Evolutionary conservation across 1,139 yeast species (phyloP).

Genomic region (Zygoascus hellenicus): DNA sequence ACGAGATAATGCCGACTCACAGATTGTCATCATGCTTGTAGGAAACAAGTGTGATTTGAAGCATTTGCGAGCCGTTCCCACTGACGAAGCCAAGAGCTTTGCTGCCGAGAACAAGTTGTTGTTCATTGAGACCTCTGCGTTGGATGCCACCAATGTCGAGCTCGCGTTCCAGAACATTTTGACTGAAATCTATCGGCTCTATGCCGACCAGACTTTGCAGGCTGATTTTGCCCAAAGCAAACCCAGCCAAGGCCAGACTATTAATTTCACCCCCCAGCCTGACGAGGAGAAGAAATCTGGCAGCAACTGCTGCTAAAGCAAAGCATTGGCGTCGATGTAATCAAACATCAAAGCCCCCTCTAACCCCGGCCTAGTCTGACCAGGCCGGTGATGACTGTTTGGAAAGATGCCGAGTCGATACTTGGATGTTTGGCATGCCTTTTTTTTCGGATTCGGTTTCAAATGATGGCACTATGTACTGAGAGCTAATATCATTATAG

Average conservation of each 20-base stretch:
- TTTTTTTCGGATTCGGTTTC: no score
- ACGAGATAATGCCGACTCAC: slow-evolving; percentile 95
- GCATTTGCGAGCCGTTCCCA: slow-evolving; percentile 94
- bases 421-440: no score
- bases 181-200: slow-evolving; percentile 88
- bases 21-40: slow-evolving; percentile 91
- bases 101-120: slow-evolving; percentile 87
- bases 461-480: no score
- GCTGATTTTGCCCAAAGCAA: slow-evolving; percentile 45
- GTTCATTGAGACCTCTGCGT: slow-evolving; percentile 96
- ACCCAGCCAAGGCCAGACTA: slow-evolving; percentile 72
- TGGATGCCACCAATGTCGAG: slow-evolving; percentile 92
- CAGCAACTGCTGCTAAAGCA: slow-evolving; percentile 45
- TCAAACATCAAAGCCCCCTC: no score
- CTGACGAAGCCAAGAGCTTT: slow-evolving; percentile 94
- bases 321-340: background rate
- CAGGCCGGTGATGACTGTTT: no score
- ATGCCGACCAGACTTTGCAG: slow-evolving; percentile 42
- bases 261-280: slow-evolving; percentile 90
- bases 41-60: slow-evolving; percentile 96
- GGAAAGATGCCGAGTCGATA: no score
- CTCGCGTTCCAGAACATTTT: slow-evolving; percentile 87
- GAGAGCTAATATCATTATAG: no score
- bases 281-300: slow-evolving; percentile 63
- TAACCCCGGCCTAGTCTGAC: no score